Base-by-base conservation (phyloP, 192 early-diverging fungal species). In the Rhizophagus sp. region DNA sequence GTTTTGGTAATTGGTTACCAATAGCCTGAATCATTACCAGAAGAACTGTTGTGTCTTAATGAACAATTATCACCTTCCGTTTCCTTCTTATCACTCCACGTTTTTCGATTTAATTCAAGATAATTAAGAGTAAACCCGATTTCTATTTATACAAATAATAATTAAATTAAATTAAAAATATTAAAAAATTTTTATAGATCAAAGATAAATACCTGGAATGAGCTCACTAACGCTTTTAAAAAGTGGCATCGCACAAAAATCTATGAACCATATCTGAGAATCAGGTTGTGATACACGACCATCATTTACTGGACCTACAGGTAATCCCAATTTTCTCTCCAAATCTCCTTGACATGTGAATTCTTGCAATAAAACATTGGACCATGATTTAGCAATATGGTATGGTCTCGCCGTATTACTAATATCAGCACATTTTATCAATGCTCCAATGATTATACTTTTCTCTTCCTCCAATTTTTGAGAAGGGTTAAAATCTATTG, bases 351-450 rank as follows among this genome's bases (percentile, higher is more conserved):
- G 93, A 57, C 87, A 85, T 2, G 85, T 87, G 82, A 93, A 91
- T 70, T 95, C 94, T 76, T 90, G 87, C 74, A 93, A 83, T 8
- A 95, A 84, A 2, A 92, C 87, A 30, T 89, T 85, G 7, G 93
- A 89, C 94, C 94, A 95, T 67, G 85, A 81, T 80, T 85, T 85
- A 68, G 91, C 90, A 62, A 91, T 89, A 80, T 87, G 89, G 81
- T 93, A 94, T 2, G 93, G 92, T 57, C 94, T 86, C 11, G 92
- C 88, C 73, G 91, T 89, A 82, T 95, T 95, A 79, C 92, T 92
- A 75, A 95, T 93, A 72, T 95, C 94, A 4, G 93, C 92, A 84
- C 94, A 95, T 83, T 95, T 95, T 84, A 95, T 90, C 10, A 95
- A 85, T 15, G 89, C 90, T 39, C 91, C 89, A 12, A 92, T 91